Evolutionary conservation across 73 alveolate species (phyloP), one percentile per base, ranked within the genome.

Genomic region (Tetrahymena malaccensis): DNA sequence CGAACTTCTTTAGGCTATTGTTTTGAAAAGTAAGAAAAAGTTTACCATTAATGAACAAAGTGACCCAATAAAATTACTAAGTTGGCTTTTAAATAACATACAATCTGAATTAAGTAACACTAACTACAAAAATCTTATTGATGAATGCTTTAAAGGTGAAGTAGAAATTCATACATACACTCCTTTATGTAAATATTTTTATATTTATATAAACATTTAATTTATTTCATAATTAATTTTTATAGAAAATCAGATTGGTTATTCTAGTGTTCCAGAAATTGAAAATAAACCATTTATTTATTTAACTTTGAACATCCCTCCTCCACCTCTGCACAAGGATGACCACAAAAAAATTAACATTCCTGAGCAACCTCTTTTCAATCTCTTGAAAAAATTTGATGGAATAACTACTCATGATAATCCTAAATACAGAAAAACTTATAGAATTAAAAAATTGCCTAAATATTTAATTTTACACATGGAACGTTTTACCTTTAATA

Each of bases 401-500:
- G 99, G 99, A 17, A 97, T 97, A 10, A 97, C 98, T 55, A 98
- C 96, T 17, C 97, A 95, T 11, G 95, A 94, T 85, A 85, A 95
- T 89, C 94, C 96, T 93, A 94, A 84, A 97, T 98, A 95, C 95
- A 96, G 98, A 94, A 98, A 94, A 50, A 43, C 95, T 43, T 98
- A 95, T 93, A 97, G 96, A 94, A 94, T 98, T 25, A 97, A 95
- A 89, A 96, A 97, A 93, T 96, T 98, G n/a, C 99, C 99, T 1
- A 98, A 96, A 96, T 98, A 98, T 93, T 93, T 98, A 43, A 97
- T 98, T 12, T 84, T 99, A 70, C 99, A 98, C 93, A 94, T 97
- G 95, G 98, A 99, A 95, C 96, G 99, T 95, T 99, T 98, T 98
- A 94, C 97, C 40, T 99, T 98, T 94, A 99, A 99, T 97, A 98